Conservation (phyloP, 768 basidiomycete genomes). For the Punctularia strigosozonata region DNA sequence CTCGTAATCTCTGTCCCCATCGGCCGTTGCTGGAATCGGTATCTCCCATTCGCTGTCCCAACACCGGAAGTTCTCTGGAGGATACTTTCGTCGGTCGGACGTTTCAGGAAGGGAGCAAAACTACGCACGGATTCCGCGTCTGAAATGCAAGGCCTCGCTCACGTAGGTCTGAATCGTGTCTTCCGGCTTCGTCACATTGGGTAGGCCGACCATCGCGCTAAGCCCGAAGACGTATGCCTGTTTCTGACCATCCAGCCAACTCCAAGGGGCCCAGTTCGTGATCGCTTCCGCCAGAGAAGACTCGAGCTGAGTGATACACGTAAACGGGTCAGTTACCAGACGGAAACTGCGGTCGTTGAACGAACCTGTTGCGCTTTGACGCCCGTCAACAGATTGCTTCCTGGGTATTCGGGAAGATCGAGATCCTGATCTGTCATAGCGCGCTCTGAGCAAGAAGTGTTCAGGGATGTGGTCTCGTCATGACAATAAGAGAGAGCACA, state of each 20-base stretch:
- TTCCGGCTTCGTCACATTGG: conserved; percentile 3
- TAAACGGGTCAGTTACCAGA: not conserved
- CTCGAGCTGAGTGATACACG: not conserved
- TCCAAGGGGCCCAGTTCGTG: conserved; percentile 3
- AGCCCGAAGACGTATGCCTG: conserved; percentile 7
- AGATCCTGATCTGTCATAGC: conserved; percentile 2
- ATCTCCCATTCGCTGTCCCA: conserved; percentile 17
- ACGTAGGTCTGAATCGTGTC: conserved; percentile 7
- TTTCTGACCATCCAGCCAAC: conserved; percentile 1
- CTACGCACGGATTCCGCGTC: conserved; percentile 8
- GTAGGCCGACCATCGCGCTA: conserved; percentile 5
- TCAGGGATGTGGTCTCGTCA: not conserved
- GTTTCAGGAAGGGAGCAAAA: not conserved
- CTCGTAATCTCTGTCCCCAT: conserved; percentile 11
- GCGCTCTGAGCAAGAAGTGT: conserved; percentile 1
- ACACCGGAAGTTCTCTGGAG: conserved; percentile 14
- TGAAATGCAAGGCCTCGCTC: conserved; percentile 10
- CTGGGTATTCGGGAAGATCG: conserved; percentile 6
- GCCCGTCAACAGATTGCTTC: conserved; percentile 5
- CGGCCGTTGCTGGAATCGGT: conserved; percentile 10
- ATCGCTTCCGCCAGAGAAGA: conserved; percentile 3
- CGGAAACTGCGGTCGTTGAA: too few relatives aligned
- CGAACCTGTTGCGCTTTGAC: conserved; percentile 6
- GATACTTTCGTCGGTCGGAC: not conserved
- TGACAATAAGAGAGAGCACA: not conserved